A percentile compares a stretch with the other conserved stretches of the same genome.
phyloP scores from a whole-genome alignment of 495 filamentous ascomycete genomes.

The Pseudevernia furfuracea region DNA sequence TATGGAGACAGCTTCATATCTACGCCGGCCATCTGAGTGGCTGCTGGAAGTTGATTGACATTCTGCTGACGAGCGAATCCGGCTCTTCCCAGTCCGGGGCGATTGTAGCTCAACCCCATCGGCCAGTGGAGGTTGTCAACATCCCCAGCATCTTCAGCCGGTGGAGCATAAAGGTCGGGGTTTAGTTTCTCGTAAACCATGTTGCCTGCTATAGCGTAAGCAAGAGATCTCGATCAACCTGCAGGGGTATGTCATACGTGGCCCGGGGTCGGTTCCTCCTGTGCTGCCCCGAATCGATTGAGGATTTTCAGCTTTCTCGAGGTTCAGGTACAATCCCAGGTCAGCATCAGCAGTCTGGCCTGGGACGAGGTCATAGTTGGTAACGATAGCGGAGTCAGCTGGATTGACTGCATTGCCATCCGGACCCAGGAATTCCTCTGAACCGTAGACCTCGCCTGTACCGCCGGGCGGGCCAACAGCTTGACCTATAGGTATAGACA shows the following conservation, averaged over 20 bases:
- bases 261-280: slow-evolving; percentile 56
- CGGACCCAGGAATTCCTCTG: slow-evolving; percentile 6
- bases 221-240: background rate
- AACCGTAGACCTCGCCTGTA: slow-evolving; percentile 10
- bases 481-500: slow-evolving; percentile 10
- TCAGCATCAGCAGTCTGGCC: slow-evolving; percentile 52
- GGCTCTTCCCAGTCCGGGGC: slow-evolving; percentile 47
- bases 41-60: slow-evolving; percentile 51
- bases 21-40: slow-evolving; percentile 65
- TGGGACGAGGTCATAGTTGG: slow-evolving; percentile 39
- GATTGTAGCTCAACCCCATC: slow-evolving; percentile 58
- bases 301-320: slow-evolving; percentile 51
- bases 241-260: slow-evolving; percentile 35
- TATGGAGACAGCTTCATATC: slow-evolving; percentile 65
- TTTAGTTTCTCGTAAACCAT: slow-evolving; percentile 56
- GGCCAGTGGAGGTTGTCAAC: slow-evolving; percentile 66
- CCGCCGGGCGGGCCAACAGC: slow-evolving; percentile 1
- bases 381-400: slow-evolving; percentile 23
- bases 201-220: slow-evolving; percentile 35
- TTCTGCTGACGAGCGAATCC: slow-evolving; percentile 70
- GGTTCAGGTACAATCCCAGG: slow-evolving; percentile 56
- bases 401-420: slow-evolving; percentile 17
- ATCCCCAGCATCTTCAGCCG: slow-evolving; percentile 54
- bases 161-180: slow-evolving; percentile 58
- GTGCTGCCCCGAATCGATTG: slow-evolving; percentile 58